Percentiles rank a stretch among this genome's conserved stretches.
Conservation (phyloP, 2,329 filamentous ascomycete species). For the Fonsecaea monophora region DNA sequence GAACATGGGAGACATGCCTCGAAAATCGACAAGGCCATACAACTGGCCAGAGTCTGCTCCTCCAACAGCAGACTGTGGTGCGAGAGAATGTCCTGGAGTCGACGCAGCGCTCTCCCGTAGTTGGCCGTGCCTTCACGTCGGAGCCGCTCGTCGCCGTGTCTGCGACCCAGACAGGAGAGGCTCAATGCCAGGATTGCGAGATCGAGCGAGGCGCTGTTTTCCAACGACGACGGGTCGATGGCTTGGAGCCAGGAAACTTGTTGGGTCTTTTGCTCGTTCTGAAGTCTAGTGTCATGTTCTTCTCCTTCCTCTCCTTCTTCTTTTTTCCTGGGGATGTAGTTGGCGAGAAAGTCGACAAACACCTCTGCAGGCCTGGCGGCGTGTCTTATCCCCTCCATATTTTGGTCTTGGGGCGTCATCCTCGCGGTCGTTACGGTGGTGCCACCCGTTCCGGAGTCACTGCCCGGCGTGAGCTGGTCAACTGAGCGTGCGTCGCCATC, state of each 20-base stretch:
- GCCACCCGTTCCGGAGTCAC: neutral
- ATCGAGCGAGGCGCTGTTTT: conserved; percentile 18
- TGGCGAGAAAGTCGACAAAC: conserved; percentile 11
- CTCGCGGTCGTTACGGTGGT: no score
- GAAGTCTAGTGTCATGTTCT: neutral
- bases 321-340: conserved; percentile 16
- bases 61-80: conserved; percentile 18
- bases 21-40: conserved; percentile 21
- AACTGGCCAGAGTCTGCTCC: conserved; percentile 28
- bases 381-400: neutral
- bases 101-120: conserved; percentile 21
- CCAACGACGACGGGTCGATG: conserved; percentile 9
- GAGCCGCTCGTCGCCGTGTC: conserved; percentile 18
- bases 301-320: neutral
- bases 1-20: conserved; percentile 8
- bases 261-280: neutral
- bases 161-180: conserved; percentile 21
- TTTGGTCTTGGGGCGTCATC: neutral
- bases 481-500: neutral
- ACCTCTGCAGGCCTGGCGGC: neutral
- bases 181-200: conserved; percentile 23
- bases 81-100: conserved; percentile 26
- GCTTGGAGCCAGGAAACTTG: conserved; percentile 27
- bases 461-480: neutral
- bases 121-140: conserved; percentile 23